Base-by-base conservation (phyloP, 2,329 filamentous ascomycete genomes). In the Magnaporthiopsis incrustans region DNA sequence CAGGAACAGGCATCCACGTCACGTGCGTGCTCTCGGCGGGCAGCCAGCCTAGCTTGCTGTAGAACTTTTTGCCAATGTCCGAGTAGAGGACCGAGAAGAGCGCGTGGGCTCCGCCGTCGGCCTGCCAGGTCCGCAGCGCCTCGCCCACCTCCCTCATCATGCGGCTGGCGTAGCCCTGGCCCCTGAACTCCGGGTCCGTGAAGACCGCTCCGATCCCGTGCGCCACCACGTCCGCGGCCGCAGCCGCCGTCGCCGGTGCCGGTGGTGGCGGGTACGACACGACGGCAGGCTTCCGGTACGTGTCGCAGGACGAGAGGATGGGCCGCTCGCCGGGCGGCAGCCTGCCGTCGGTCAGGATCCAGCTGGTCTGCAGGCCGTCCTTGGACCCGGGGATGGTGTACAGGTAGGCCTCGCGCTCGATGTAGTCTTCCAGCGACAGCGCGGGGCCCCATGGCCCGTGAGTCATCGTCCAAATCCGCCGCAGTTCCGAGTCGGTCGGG, bases 161-260 rank as follows among this genome's bases (percentile, higher is more conserved):
- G 64, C 88, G 82, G 64, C 82, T 84, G 0, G 91, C 92, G 75
- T 97, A 97, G 26, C 91, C 89, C 68, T 82, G 83, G 4, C 89
- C 87, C 65, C 91, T 78, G 73, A 85, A 85, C 69, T 85, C 79
- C 0, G 85, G 82, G 57, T 86, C 82, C 4, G 88, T 92, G 73
- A 88, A 95, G n/a, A 96, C 92, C 66, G 88, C 91, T 18, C 87
- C 90, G 64, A 96, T 83, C 6, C 89, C 92, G 75, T 96, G 88
- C 22, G 85, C 85, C 12, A 86, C 77, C 2, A 82, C 84, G 59
- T 91, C 85, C 59, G 71, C 69, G 4, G 59, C 25, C 27, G 59
- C 18, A 12, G 10, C 27, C 25, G 38, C 53, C 18, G 75, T 70
- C 53, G 75, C 44, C 22, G 44, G 18, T 75, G 7, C 75, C 71